Evolutionary conservation across 176 grass and related monocot genomes (phyloP).

Genomic region (Ampelocalamus luodianensis): DNA sequence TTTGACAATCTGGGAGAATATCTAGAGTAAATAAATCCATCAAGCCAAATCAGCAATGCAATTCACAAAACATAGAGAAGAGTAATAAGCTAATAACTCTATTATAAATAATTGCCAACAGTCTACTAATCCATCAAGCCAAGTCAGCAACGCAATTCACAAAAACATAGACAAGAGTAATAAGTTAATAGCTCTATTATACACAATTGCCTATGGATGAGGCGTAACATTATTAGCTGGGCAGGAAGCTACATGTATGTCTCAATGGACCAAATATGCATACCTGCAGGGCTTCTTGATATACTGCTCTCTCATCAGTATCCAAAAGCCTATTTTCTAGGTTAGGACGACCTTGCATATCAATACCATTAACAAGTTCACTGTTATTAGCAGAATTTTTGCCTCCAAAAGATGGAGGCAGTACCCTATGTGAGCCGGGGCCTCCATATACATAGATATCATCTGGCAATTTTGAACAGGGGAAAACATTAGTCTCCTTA

Average conservation of each 20-base stretch:
- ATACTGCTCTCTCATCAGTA: conserved; percentile 78
- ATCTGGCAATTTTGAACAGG: conserved; percentile 54
- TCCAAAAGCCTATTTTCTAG: conserved; percentile 70
- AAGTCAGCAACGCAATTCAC: conserved; percentile 7
- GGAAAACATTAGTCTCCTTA: conserved; percentile 16
- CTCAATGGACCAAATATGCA: conserved; percentile 25
- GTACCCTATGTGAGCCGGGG: conserved; percentile 57
- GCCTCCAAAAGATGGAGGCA: conserved; percentile 58
- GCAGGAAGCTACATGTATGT: conserved; percentile 23
- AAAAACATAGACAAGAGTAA: background rate
- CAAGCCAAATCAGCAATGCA: conserved; percentile 14
- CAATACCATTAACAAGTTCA: conserved; percentile 43
- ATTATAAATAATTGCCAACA: conserved; percentile 12
- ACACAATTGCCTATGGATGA: conserved; percentile 3
- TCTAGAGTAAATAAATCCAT: conserved; percentile 32
- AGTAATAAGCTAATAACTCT: background rate
- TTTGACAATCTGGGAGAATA: conserved; percentile 3
- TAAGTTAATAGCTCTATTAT: background rate
- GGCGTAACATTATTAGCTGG: conserved; percentile 32
- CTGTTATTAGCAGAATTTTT: conserved; percentile 43
- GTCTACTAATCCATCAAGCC: conserved; percentile 35
- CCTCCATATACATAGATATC: conserved; percentile 60
- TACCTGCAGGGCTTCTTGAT: conserved; percentile 97
- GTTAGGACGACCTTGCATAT: conserved; percentile 55
- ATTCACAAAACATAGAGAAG: background rate